These are phyloP conservation scores for Amborella trichopoda DNA, from an alignment of 164 flowering plant species.

Conservation along the genomic window DNA sequence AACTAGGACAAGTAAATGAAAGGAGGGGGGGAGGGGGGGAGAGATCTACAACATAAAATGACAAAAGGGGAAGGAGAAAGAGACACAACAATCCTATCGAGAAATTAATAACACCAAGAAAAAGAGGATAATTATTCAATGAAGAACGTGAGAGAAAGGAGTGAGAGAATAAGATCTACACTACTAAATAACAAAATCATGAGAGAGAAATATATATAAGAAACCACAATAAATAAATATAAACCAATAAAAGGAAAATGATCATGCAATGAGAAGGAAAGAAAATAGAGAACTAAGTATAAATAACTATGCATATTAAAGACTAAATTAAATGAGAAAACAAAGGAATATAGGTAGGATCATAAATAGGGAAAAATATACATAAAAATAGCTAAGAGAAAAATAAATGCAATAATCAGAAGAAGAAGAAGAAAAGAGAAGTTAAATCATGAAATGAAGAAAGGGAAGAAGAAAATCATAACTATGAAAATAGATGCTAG, in stretches of 20 bases:
- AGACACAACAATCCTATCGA: background rate
- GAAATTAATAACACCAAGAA: background rate
- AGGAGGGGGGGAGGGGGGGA: background rate
- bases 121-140: background rate
- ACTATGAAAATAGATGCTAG: too few relatives aligned
- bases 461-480: too few relatives aligned
- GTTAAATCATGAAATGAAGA: too few relatives aligned
- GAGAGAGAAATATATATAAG: background rate
- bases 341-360: background rate
- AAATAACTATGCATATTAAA: too few relatives aligned
- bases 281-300: background rate
- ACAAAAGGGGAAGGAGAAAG: background rate
- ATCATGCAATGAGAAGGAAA: too few relatives aligned
- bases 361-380: background rate
- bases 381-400: background rate
- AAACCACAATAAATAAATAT: too few relatives aligned
- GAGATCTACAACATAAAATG: background rate
- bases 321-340: background rate
- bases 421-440: background rate
- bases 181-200: background rate
- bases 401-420: too few relatives aligned
- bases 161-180: background rate
- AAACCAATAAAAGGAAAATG: too few relatives aligned
- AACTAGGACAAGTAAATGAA: background rate
- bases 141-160: background rate